These are phyloP conservation scores for Fusarium buharicum DNA, from an alignment of 2,329 filamentous ascomycete species.

Conservation along the genomic window DNA sequence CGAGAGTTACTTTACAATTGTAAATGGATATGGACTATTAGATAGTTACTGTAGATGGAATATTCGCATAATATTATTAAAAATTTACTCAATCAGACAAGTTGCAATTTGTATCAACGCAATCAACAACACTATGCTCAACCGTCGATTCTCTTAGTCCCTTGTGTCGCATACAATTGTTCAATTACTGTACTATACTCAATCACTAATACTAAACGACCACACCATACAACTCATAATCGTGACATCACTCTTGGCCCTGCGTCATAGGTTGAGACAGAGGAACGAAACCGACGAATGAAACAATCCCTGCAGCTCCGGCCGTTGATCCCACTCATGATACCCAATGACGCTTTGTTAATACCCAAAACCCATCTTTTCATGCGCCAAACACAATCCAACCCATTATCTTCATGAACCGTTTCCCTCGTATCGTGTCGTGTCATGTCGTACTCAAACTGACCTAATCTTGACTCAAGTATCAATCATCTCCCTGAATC, in stretches of 20 bases:
- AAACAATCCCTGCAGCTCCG: background rate
- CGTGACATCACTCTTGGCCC: slow-evolving; percentile 7
- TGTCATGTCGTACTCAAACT: background rate
- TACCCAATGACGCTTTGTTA: slow-evolving; percentile 4
- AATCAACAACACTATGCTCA: no score
- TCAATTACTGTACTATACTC: no score
- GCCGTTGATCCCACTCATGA: background rate
- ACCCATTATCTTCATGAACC: background rate
- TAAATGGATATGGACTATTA: background rate
- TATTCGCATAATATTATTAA: background rate
- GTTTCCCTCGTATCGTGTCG: background rate
- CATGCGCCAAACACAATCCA: slow-evolving; percentile 3
- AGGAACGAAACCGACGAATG: background rate
- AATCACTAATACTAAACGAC: no score
- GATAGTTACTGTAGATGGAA: background rate
- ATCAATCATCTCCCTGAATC: slow-evolving; percentile 67
- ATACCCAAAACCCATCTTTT: background rate
- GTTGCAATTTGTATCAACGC: background rate
- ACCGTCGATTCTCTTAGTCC: background rate
- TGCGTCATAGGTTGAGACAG: slow-evolving; percentile 15
- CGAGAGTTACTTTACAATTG: background rate
- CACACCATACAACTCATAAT: no score
- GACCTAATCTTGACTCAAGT: slow-evolving; percentile 27
- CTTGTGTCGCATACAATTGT: no score
- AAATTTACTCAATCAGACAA: background rate